phyloP scores from a whole-genome alignment of 495 filamentous ascomycete genomes.

The Saxophila tyrrhenica region DNA sequence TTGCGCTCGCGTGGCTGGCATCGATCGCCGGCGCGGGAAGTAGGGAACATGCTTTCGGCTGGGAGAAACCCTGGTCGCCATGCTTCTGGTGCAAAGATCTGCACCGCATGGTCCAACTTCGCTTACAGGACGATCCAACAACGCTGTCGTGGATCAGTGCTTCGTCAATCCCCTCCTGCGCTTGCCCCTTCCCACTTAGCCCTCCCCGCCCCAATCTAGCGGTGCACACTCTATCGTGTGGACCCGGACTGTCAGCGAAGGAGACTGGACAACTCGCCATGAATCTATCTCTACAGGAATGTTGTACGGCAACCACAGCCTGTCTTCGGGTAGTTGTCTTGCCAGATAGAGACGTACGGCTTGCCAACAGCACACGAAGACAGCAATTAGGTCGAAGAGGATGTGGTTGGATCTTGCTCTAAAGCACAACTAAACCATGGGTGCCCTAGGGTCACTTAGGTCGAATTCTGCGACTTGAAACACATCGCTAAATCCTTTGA shows the following conservation, averaged over 20 bases:
- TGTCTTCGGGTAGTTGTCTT: no score
- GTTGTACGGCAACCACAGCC: no score
- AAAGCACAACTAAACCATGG: not conserved
- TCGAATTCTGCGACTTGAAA: not conserved
- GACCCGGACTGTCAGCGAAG: not conserved
- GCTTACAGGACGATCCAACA: constrained; percentile 2
- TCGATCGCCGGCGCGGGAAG: constrained; percentile 6
- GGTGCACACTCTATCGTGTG: not conserved
- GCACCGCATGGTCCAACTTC: constrained; percentile 8
- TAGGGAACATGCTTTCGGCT: not conserved
- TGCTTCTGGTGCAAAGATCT: not conserved
- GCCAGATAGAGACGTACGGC: no score
- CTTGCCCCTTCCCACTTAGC: not conserved
- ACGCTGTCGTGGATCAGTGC: not conserved
- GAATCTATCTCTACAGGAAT: no score
- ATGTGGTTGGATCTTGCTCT: not conserved
- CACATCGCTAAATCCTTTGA: not conserved
- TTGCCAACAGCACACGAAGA: no score
- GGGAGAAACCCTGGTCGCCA: not conserved
- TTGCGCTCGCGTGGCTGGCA: constrained; percentile 8
- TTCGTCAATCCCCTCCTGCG: not conserved
- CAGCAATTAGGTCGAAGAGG: no score
- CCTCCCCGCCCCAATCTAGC: not conserved
- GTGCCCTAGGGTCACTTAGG: not conserved
- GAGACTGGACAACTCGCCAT: no score